These are phyloP conservation scores for Hericium rajendrae DNA, from an alignment of 768 basidiomycete species.

Conservation along the genomic window DNA sequence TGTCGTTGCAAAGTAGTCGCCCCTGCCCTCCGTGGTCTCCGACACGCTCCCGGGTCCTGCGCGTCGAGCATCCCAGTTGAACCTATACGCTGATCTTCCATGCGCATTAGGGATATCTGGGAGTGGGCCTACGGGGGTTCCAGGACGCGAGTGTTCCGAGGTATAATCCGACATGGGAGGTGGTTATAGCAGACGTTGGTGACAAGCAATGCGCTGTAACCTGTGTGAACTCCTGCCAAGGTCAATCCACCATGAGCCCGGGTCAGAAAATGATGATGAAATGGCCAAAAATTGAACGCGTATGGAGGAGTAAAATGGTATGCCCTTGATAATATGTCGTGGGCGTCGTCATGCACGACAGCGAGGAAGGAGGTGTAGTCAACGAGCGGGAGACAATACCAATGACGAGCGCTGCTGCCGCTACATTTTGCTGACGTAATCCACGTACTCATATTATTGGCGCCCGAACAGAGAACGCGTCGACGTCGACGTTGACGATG, in stretches of 20 bases:
- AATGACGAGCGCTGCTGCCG: not conserved
- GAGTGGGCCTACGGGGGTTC: constrained; percentile 40
- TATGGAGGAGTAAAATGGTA: not conserved
- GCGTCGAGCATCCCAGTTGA: constrained; percentile 61
- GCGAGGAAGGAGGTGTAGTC: not conserved
- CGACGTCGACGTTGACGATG: not conserved
- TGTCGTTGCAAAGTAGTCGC: constrained; percentile 41
- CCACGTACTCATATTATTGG: not conserved
- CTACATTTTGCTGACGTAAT: not conserved
- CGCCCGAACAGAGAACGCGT: not conserved
- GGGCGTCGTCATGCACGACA: not conserved
- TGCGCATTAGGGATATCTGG: constrained; percentile 35
- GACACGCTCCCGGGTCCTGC: constrained; percentile 65
- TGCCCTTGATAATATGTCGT: not conserved
- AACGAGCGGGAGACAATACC: not conserved
- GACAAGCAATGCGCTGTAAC: not conserved
- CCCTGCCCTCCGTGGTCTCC: constrained; percentile 59
- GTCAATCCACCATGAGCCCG: not conserved
- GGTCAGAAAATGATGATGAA: not conserved
- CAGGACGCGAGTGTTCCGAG: constrained; percentile 50
- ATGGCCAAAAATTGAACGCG: not conserved
- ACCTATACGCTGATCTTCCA: constrained; percentile 46
- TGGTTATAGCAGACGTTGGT: constrained; percentile 17
- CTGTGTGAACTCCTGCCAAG: not conserved
- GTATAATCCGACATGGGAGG: constrained; percentile 30